Conservation (phyloP, 768 basidiomycete species). For the Antrodiella citrinella region DNA sequence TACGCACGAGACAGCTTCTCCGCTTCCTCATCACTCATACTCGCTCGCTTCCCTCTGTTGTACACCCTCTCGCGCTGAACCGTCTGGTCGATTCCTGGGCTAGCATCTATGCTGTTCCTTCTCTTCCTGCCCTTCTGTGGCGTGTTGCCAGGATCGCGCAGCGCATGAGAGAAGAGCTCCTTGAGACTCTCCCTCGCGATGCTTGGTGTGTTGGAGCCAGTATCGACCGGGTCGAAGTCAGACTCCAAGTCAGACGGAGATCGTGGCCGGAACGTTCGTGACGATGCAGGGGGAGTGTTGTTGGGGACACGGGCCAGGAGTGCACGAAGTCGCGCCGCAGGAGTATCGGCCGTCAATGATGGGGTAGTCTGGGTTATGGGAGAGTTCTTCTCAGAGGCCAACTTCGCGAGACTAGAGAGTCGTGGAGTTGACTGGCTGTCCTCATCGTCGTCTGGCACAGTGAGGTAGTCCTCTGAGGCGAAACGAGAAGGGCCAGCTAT, state of each 20-base stretch:
- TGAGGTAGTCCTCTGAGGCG: conserved; percentile 22
- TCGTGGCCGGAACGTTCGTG: conserved; percentile 17
- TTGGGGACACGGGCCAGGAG: conserved; percentile 43
- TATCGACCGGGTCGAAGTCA: conserved; percentile 42
- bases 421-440: conserved; percentile 33
- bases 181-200: conserved; percentile 51
- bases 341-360: conserved; percentile 31
- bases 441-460: conserved; percentile 23
- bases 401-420: conserved; percentile 11
- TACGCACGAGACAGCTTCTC: conserved; percentile 45
- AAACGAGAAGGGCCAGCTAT: conserved; percentile 26
- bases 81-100: conserved; percentile 36
- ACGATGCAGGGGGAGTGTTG: conserved; percentile 23
- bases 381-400: conserved; percentile 13
- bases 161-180: conserved; percentile 57
- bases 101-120: conserved; percentile 52
- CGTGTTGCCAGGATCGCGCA: conserved; percentile 56
- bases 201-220: conserved; percentile 33
- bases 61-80: conserved; percentile 32
- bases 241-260: conserved; percentile 45
- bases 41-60: conserved; percentile 45
- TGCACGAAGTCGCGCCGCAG: conserved; percentile 57
- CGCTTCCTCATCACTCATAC: conserved; percentile 61
- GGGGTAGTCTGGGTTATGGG: conserved; percentile 9
- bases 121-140: conserved; percentile 45